Evolutionary conservation across 2,329 filamentous ascomycete genomes (phyloP), one percentile per base, ranked within the genome.

Genomic region (Hymenoscyphus infarciens): DNA sequence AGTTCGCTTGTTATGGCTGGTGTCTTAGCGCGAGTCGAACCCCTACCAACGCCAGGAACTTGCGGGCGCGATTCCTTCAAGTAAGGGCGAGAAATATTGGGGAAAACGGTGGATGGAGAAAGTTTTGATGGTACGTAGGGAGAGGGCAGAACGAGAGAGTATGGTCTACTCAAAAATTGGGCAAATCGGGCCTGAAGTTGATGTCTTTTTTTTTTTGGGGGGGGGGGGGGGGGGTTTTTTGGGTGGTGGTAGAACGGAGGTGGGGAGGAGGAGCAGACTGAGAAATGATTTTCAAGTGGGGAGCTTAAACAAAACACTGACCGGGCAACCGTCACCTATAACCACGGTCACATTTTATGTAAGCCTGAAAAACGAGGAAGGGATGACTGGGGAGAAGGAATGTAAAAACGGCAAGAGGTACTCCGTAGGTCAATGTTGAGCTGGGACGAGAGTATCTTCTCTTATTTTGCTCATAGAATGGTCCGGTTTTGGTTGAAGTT

Each of bases 1-100:
- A 52, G 45, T 62, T 67, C 66, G 68, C 61, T 67, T 68, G 66
- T 69, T 67, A 64, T 68, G 67, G 59, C 63, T 64, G 66, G 65
- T 57, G 63, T 59, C 61, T 65, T 65, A 63, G 63, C 65, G 65
- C 61, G 64, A 62, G 57, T 45, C 57, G 55, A 33, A 55, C 53
- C 27, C 53, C 53, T 55, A 33, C 15, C 57, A 45, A 60, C 56
- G 56, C 59, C 60, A 64, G 59, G 59, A 38, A 63, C 27, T 55
- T n/a, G 31, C 66, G 66, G 64, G 66, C 66, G 66, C 66, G 66
- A 64, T 56, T 59, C 52, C 53, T 49, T 42, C 56, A 55, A 54
- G 56, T 39, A 57, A 61, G 54, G 56, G 57, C 54, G 49, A 31
- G 53, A 61, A 60, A 60, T 53, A 60, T 19, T 39, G 38, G 33